Evolutionary conservation across 129 eudicot species (phyloP), one percentile per base, ranked within the genome.

Genomic region (Lactuca sativa): DNA sequence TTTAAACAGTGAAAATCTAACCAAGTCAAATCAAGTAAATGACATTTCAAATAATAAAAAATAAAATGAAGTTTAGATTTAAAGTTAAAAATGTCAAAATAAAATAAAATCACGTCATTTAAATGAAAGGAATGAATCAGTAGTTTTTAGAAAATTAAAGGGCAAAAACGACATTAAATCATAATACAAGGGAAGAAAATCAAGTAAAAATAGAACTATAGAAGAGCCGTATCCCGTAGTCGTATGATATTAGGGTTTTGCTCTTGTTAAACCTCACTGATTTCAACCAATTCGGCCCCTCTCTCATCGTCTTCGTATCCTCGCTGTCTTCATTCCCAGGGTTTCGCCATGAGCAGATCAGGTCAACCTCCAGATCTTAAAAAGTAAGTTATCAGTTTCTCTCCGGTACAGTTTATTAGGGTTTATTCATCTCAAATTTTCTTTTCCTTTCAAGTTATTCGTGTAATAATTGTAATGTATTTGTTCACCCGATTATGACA

Each of bases 321-420:
- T 41, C 58, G 34, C 36, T 11, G 12, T 58, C 56, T 58, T 41
- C 16, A 40, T 54, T 43, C 48, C 4, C 33, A 70, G 54, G 56
- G 18, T 54, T 78, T 15, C 64, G 62, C 52, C 77, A 87, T 87
- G 93, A 87, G 93, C 86, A 80, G 93, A 70, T 87, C 93, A 49
- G 89, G 93, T 4, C 93, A 87, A 81, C 93, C 93, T 48, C 93
- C 93, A 65, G 93, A 87, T 81, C 93, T 87, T 64, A 87, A 87
- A 62, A 87, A 87, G 93, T 86, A 73, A 74, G 82, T 53, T 21
- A 53, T 3, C 15, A n/a, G 3, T 14, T 36, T 40, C 37, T 36
- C 62, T 40, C 49, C 0, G 4, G 6, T 44, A 5, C 58, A 47
- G 52, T 47, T 47, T 3, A 11, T 47, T 11, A 47, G n/a, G 52